These are phyloP conservation scores for Leptosphaerulina australis DNA, from an alignment of 2,329 filamentous ascomycete species.

Conservation along the genomic window DNA sequence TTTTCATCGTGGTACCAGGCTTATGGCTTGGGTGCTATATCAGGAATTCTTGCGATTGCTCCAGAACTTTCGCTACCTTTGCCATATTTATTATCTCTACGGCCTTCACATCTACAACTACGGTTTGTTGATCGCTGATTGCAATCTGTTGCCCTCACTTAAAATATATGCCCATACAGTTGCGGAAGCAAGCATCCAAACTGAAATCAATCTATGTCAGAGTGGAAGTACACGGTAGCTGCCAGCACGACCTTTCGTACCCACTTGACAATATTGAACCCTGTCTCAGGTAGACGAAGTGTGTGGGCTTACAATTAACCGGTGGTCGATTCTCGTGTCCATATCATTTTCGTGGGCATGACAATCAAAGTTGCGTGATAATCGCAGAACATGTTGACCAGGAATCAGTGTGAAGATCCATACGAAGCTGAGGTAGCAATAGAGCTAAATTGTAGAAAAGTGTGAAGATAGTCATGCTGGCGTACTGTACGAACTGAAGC, in stretches of 20 bases:
- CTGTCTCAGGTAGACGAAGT: constrained; percentile 1
- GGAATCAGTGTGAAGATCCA: too few species aligned
- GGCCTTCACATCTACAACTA: background rate
- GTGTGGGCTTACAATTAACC: background rate
- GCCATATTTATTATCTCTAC: background rate
- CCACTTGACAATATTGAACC: background rate
- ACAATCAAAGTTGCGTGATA: too few species aligned
- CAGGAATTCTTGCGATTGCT: background rate
- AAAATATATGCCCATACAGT: background rate
- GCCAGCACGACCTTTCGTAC: background rate
- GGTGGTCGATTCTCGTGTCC: background rate
- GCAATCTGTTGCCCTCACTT: background rate
- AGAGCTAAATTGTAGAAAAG: too few species aligned
- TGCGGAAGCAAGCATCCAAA: background rate
- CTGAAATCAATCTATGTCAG: background rate
- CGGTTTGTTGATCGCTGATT: background rate
- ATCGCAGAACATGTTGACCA: too few species aligned
- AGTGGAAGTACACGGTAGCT: background rate
- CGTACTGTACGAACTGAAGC: background rate
- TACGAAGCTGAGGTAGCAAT: background rate
- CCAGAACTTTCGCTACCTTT: background rate
- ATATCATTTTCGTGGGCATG: background rate
- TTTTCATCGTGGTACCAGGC: constrained; percentile 2
- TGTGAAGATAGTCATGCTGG: too few species aligned
- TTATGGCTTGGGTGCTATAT: background rate